Base-by-base conservation (phyloP, 768 basidiomycete species). In the Leccinum imitatum region DNA sequence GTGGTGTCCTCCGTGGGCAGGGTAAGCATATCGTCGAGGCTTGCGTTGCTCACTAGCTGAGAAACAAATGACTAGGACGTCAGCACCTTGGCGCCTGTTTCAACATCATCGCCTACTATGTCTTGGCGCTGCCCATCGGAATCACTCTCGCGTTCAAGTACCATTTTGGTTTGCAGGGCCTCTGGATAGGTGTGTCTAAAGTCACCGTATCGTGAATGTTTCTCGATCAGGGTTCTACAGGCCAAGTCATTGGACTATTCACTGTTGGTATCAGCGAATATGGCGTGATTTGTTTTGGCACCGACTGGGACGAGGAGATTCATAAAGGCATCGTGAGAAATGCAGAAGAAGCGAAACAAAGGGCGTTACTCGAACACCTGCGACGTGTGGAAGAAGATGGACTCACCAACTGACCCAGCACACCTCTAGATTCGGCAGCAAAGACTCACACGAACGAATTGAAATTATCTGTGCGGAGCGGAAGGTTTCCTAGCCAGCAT, bases 81-180 rank as follows among this genome's bases (percentile, higher is more conserved):
- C 90, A 91, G 68, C 85, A 87, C 61, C 80, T 91, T 17, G 90
- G 89, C 7, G 89, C 90, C 8, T 65, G 84, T 7, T 90, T 91
- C 76, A 90, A 91, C 68, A 68, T 88, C 25, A 73, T 89, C 15
- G 88, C 89, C 39, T 84, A 84, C 69, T 85, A 84, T 59, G 74
- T 82, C 1, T 67, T 84, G 39, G 84, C 82, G 4, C 69, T 84
- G 2, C 84, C 83, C 0, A 67, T 84, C 21, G 84, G 83, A 11
- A 79, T 82, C 56, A 77, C 74, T 2, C 78, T 85, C 11, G 83
- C 83, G 2, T 84, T 83, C 67, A 70, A 70, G 23, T 69, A 73
- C 0, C 70, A 66, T n/a, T 59, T 79, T 10, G 83, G 83, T 3
- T 68, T 84, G 30, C 71, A 76, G 48, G 83, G 83, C 4, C 74